These are phyloP conservation scores for Physcomitrium patens DNA, from an alignment of 225 moss, liverwort and hornwort species.

Conservation along the genomic window DNA sequence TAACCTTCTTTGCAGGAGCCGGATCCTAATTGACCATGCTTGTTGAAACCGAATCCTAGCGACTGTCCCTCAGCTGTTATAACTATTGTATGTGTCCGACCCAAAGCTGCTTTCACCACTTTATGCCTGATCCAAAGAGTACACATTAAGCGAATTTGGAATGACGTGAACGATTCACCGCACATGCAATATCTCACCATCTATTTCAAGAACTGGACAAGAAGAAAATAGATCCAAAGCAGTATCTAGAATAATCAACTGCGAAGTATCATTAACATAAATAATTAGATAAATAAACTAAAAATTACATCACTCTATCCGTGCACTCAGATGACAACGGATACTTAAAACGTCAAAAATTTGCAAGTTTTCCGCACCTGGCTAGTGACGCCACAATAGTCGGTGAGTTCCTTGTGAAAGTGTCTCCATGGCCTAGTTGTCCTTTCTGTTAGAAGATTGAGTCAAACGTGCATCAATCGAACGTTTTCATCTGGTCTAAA, in stretches of 20 bases:
- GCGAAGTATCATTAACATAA: not conserved
- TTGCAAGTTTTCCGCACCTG: conserved; percentile 50
- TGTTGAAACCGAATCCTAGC: conserved; percentile 89
- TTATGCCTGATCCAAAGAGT: conserved; percentile 64
- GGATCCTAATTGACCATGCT: conserved; percentile 89
- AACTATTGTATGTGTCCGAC: conserved; percentile 81
- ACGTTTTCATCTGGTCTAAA: not conserved
- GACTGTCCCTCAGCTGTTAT: conserved; percentile 72
- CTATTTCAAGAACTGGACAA: not conserved
- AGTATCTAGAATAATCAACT: not conserved
- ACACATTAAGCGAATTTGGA: conserved; percentile 16
- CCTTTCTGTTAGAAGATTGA: conserved; percentile 62
- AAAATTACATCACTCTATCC: not conserved
- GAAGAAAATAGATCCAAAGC: not conserved
- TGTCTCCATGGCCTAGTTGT: conserved; percentile 89
- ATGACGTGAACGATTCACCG: not conserved
- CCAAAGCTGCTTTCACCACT: conserved; percentile 82
- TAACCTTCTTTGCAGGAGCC: conserved; percentile 92
- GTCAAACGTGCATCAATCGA: conserved; percentile 15
- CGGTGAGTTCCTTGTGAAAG: conserved; percentile 71
- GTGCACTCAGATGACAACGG: not conserved
- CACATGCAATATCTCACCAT: not conserved
- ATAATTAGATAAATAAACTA: too few species aligned
- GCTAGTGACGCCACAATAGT: conserved; percentile 84
- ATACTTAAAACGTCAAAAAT: conserved; percentile 19